Evolutionary conservation across 164 flowering plant genomes (phyloP), one percentile per base, ranked within the genome.

Genomic region (Magnolia sinica): DNA sequence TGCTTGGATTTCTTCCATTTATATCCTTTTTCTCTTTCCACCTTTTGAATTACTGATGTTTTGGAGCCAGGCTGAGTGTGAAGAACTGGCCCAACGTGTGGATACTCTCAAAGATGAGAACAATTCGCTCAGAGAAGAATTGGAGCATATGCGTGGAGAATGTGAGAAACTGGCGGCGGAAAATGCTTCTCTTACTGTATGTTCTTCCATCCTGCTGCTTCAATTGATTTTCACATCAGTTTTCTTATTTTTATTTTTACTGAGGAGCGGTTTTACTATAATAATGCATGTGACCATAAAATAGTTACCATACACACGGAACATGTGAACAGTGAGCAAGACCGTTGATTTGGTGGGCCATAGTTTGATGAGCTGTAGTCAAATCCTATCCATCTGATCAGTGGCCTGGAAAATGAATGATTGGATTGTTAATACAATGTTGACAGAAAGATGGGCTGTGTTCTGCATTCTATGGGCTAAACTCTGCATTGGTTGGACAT

Each of bases 11-110:
- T 6, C 20, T 61, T 61, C 18, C 8, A 6, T 14, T 4, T 63
- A 18, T 63, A 6, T 0, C 20, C 2, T 6, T n/a, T 63, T 63
- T 63, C 20, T 18, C 29, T 24, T 3, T 65, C 10, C 24, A 10
- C 4, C 22, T 11, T 9, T n/a, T 63, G 19, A 74, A 50, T 49
- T 22, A 66, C 68, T 67, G 55, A 31, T 20, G 45, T 11, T 20
- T 72, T 66, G 61, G 22, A 68, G 24, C 71, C 79, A 82, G 85
- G 85, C 85, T 73, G 85, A 82, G 79, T 83, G 82, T 74, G 85
- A 83, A 24, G 83, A 83, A 74, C 81, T 83, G 72, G 82, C 83
- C 64, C 76, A 58, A 59, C 81, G 81, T 71, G 81, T 83, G 77
- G 85, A 83, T 10, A 49, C 73, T 49, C 74, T 80, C 58, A 80